Base-by-base conservation (phyloP, 805 yeast genomes). In the Hanseniaspora lindneri region DNA sequence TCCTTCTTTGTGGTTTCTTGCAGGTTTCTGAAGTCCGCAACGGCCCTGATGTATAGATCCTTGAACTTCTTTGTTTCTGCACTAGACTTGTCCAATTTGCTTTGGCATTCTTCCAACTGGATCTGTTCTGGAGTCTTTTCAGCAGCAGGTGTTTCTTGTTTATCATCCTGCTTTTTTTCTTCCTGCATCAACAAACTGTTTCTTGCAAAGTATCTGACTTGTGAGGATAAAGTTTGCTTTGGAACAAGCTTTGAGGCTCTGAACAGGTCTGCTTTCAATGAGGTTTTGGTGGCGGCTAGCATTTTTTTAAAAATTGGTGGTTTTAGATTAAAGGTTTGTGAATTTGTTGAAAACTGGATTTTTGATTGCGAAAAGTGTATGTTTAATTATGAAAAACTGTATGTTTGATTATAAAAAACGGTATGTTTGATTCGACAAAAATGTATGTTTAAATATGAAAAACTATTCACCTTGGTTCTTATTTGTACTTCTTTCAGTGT, bases 1-100 rank as follows among this genome's bases (percentile, higher is more conserved):
- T 88, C 96, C 57, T 83, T 75, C 67, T 83, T 82, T 52, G 96
- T 85, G 44, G 88, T 79, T 61, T 83, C 89, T 70, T 87, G 96
- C 58, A 87, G 71, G 67, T 84, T 86, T 58, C 95, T 78, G 79
- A 86, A 88, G 65, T 87, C 96, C 23, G 96, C 95, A 50, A 86
- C 74, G 21, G 94, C 74, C 56, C 94, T 77, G 50, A 85, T 72
- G 60, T 83, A 80, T 57, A 80, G 78, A 64, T 86, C 94, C 65
- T 85, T 87, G 68, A 83, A 69, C 56, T 82, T 86, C 23, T 87
- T 87, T 54, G 73, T 70, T 54, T 87, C 95, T 60, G 77, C 79
- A 57, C 74, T 80, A 61, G 79, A 84, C 49, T 71, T 70, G 30
- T 66, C 73, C 54, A 77, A 67, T 61, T 81, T 77, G 24, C 66